phyloP scores from a whole-genome alignment of 192 early-diverging fungal species.

The Geosiphon pyriformis region DNA sequence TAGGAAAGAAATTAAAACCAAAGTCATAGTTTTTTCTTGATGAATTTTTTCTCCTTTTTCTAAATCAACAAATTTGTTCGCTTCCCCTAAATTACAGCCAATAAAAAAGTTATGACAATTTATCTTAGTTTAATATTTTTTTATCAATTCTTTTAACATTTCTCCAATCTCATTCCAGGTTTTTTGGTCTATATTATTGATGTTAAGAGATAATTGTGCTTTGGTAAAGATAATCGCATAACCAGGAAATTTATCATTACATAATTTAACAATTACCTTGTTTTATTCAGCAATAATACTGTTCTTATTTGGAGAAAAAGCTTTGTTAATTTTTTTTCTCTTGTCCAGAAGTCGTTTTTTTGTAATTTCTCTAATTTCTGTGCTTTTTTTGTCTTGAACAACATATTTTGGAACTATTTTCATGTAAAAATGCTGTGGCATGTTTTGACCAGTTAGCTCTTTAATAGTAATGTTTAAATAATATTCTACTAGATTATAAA shows the following conservation, averaged over 20 bases:
- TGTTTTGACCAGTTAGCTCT: not conserved
- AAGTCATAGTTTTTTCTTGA: not conserved
- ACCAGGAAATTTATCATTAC: slow-evolving; percentile 1
- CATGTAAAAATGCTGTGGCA: slow-evolving; percentile 5
- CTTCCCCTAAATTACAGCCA: not conserved
- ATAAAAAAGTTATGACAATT: slow-evolving; percentile 9
- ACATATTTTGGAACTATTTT: not conserved
- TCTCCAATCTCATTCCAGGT: not conserved
- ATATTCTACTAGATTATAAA: not conserved
- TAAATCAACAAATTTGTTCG: not conserved
- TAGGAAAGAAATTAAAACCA: not conserved
- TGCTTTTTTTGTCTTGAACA: not conserved
- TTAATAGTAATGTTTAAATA: not conserved
- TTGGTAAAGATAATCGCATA: not conserved
- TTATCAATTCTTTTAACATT: slow-evolving; percentile 2
- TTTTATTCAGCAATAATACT: not conserved
- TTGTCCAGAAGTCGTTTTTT: not conserved
- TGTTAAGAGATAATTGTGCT: not conserved
- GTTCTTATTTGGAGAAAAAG: not conserved
- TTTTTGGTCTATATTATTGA: not conserved
- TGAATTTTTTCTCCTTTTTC: not conserved
- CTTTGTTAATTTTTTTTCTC: slow-evolving; percentile 11
- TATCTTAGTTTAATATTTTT: not conserved
- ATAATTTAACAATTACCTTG: slow-evolving; percentile 1
- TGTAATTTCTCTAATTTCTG: slow-evolving; percentile 5